Base-by-base conservation (phyloP, 1,139 yeast genomes). In the Hemisphaericaspora lyxosophila region DNA sequence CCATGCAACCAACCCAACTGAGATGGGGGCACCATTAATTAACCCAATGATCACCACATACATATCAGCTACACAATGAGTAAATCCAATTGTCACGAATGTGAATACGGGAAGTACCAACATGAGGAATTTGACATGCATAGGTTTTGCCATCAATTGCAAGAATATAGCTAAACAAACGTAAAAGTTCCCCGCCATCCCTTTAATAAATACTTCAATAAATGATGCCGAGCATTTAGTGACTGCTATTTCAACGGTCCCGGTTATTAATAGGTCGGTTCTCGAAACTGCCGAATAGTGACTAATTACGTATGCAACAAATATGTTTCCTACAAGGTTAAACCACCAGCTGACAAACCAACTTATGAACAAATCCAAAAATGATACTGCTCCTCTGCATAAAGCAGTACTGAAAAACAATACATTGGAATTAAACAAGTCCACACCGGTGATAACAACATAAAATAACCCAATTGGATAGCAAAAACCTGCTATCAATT, bases 61-160 rank as follows among this genome's bases (percentile, higher is more conserved):
- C 90, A 85, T 84, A 57, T 86, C 95, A 1, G 95, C 95, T 7
- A 86, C 88, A 2, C 79, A 78, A 54, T 86, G 95, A 4, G 87
- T 79, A 57, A 80, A 85, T 0, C 94, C 94, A 65, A 82, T 67
- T 1, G 80, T 51, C 7, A 84, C 94, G 56, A 85, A 83, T 0
- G 89, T 78, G 59, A 84, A 82, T 9, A 85, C 69, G 0, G 95
- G 94, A 17, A 85, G 54, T 6, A 68, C 49, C 64, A 85, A 73
- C 65, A 82, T 60, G n/a, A 83, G 32, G 33, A 82, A 70, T 51
- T 84, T 84, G 28, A 86, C 94, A 53, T 85, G 94, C n/a, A 82
- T 51, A 0, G 95, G 94, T 51, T 82, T 84, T 7, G 84, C 85
- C 80, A 85, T 75, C 26, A 86, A 62, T 54, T 85, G 94, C 38